These are phyloP conservation scores for Heliamphora exappendiculata DNA, from an alignment of 148 eudicot genomes.

Conservation along the genomic window DNA sequence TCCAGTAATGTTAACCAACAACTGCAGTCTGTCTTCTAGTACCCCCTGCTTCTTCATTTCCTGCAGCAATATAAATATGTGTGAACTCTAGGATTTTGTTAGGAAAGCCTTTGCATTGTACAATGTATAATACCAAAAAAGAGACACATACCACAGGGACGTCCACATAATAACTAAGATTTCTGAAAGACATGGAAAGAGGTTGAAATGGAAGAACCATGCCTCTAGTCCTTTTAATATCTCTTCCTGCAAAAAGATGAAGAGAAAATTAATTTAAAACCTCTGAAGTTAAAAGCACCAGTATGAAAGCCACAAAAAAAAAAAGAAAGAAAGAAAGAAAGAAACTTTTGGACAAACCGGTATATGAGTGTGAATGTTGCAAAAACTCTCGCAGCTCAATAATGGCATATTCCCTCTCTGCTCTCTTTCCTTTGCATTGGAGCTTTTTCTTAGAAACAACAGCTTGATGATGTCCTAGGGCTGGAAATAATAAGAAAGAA, in stretches of 20 bases:
- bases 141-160: constrained; percentile 60
- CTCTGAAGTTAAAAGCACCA: neutral
- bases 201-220: constrained; percentile 98
- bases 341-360: constrained; percentile 34
- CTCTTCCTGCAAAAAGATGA: constrained; percentile 44
- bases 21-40: constrained; percentile 52
- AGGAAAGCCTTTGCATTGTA: neutral
- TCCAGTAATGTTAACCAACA: constrained; percentile 66
- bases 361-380: constrained; percentile 69
- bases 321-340: neutral
- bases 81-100: too few species aligned
- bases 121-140: constrained; percentile 6
- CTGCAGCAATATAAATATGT: constrained; percentile 27
- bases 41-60: constrained; percentile 77
- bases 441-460: constrained; percentile 38
- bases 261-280: neutral
- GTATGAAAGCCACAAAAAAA: neutral
- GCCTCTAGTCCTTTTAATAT: constrained; percentile 40
- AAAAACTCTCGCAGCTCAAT: constrained; percentile 61
- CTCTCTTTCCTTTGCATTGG: constrained; percentile 24
- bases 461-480: constrained; percentile 64
- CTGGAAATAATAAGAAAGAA: constrained; percentile 33
- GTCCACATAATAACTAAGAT: constrained; percentile 74
- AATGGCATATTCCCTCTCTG: constrained; percentile 21
- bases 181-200: constrained; percentile 83